A percentile compares a stretch with the other conserved stretches of the same genome.
phyloP scores from a whole-genome alignment of 2,329 filamentous ascomycete species.

The Paracorniculantispora psalliotae region DNA sequence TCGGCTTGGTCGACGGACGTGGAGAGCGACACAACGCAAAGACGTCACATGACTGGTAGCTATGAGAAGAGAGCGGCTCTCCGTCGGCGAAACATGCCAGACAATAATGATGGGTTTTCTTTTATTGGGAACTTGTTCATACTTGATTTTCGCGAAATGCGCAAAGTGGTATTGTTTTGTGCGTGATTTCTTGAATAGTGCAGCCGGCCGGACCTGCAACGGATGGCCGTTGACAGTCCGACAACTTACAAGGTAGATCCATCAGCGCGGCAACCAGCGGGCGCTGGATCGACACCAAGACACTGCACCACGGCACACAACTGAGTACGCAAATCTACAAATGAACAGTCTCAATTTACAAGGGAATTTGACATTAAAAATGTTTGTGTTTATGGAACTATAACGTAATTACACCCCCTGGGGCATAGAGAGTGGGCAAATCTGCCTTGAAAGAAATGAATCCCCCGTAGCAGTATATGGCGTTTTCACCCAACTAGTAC shows the following conservation, averaged over 20 bases:
- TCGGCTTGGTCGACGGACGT: slow-evolving; percentile 22
- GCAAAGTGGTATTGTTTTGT: background rate
- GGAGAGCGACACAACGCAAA: slow-evolving; percentile 18
- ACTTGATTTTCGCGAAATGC: too few species aligned
- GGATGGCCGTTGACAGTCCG: too few species aligned
- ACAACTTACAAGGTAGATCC: slow-evolving; percentile 9
- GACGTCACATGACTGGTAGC: slow-evolving; percentile 36
- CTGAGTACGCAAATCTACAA: background rate
- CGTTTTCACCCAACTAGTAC: slow-evolving; percentile 58
- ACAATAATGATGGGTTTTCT: background rate
- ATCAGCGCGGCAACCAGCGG: slow-evolving; percentile 9
- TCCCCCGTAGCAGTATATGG: slow-evolving; percentile 16
- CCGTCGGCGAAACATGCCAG: background rate
- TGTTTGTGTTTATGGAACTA: slow-evolving; percentile 27
- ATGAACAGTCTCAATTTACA: background rate
- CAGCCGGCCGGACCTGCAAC: too few species aligned
- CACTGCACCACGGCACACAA: background rate
- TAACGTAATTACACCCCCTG: slow-evolving; percentile 34
- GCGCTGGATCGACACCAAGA: background rate
- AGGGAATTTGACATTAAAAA: slow-evolving; percentile 16
- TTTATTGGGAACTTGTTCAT: background rate
- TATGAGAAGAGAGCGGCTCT: background rate
- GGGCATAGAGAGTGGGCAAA: slow-evolving; percentile 26
- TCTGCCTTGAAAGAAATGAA: slow-evolving; percentile 18
- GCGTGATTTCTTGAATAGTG: background rate